Evolutionary conservation across 345 rosid species (phyloP), one percentile per base, ranked within the genome.

Genomic region (Tarenaya hassleriana): DNA sequence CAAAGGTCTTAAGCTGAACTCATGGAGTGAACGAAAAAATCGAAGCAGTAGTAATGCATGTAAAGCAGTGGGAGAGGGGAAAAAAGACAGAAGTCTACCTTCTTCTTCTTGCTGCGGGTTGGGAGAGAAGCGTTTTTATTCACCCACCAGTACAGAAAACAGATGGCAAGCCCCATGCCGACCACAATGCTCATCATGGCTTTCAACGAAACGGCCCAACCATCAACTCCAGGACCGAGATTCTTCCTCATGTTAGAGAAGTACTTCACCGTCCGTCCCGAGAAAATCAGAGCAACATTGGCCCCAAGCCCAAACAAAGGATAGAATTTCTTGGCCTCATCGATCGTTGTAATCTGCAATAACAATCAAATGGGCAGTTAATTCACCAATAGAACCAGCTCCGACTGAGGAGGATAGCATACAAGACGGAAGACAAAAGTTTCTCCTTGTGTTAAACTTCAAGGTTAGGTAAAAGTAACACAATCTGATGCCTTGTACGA

Each of bases 231-330:
- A 62, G 98, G 98, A 32, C 94, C 98, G 74, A 91, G 73, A 70
- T 56, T 75, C 55, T 77, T 56, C 65, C 98, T 84, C 83, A 91
- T 43, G 61, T 80, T 86, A 17, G 98, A 91, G 62, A 91, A 86
- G 52, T 91, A 91, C 63, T 91, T 91, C 56, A 91, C 98, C 2
- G 98, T 91, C 64, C 98, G 71, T 39, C 98, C 98, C 1, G 98
- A 91, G 75, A 91, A 91, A 52, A 91, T 61, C 16, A 91, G 79
- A 7, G 98, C 98, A 43, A 91, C 60, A 49, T 91, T 91, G 66
- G 98, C 97, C 45, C 97, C 97, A 14, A 90, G 96, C 24, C 98
- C 98, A 21, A 91, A 91, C 31, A 91, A 75, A 60, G 98, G 98
- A 58, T 91, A 91, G 62, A 91, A 91, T 61, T 58, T 80, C 65